Percentiles rank a stretch among this genome's conserved stretches.
These are phyloP conservation scores for Candida sonorensis DNA, from an alignment of 805 yeast species.

Conservation along the genomic window DNA sequence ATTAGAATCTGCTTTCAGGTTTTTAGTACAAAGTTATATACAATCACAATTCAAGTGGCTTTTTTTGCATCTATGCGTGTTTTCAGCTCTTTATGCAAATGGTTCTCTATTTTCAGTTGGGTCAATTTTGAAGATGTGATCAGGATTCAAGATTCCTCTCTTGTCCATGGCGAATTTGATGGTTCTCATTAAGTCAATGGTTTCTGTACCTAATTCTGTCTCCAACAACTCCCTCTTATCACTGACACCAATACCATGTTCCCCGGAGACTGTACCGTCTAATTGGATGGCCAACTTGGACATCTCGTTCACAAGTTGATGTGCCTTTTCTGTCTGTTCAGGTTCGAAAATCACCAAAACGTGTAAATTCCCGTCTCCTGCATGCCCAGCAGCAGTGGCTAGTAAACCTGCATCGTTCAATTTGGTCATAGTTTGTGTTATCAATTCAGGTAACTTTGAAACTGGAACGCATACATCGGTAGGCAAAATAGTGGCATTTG, in stretches of 20 bases:
- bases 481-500: conserved; percentile 49
- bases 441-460: conserved; percentile 56
- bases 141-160: conserved; percentile 66
- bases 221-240: conserved; percentile 52
- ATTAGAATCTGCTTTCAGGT: too few relatives aligned
- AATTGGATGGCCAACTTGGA: conserved; percentile 56
- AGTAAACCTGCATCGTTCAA: conserved; percentile 44
- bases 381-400: conserved; percentile 68
- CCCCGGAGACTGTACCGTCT: conserved; percentile 85
- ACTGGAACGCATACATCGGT: conserved; percentile 84
- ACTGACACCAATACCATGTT: conserved; percentile 81
- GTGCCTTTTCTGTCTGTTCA: conserved; percentile 39
- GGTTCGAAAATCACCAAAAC: conserved; percentile 55
- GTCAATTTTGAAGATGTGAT: conserved; percentile 67
- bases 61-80: too few relatives aligned
- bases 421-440: conserved; percentile 54
- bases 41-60: too few relatives aligned
- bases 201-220: conserved; percentile 59
- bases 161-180: conserved; percentile 72
- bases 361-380: conserved; percentile 82
- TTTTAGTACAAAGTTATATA: too few relatives aligned
- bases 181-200: conserved; percentile 67
- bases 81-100: conserved; percentile 8
- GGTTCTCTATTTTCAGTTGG: conserved; percentile 32
- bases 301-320: conserved; percentile 50